Evolutionary conservation across 75 land plant species (phyloP).

Genomic region (Larix kaempferi): DNA sequence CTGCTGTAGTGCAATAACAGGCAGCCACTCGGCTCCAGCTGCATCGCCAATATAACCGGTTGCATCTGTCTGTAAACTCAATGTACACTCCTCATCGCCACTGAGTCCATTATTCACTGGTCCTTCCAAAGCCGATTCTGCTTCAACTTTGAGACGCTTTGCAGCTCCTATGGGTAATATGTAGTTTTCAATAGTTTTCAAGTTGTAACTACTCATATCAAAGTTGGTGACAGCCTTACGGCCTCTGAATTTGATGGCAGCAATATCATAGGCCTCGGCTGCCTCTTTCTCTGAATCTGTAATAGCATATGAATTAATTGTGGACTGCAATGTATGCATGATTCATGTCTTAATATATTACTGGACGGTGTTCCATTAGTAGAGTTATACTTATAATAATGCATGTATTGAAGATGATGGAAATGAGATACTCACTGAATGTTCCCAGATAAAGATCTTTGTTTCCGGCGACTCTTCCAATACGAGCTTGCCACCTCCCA

Average conservation of each 20-base stretch:
- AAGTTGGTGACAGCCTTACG: slow-evolving; percentile 53
- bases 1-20: background rate
- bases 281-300: slow-evolving; percentile 56
- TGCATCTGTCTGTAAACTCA: background rate
- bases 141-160: slow-evolving; percentile 1
- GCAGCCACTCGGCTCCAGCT: background rate
- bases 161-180: slow-evolving; percentile 9
- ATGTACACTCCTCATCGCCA: background rate
- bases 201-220: slow-evolving; percentile 41
- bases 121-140: slow-evolving; percentile 1
- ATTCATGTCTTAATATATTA: no score
- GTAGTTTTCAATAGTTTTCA: slow-evolving; percentile 21
- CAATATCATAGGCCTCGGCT: slow-evolving; percentile 58
- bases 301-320: no score
- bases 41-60: background rate
- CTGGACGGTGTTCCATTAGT: no score
- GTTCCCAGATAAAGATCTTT: slow-evolving; percentile 64
- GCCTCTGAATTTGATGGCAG: slow-evolving; percentile 51
- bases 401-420: no score
- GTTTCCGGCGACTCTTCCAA: slow-evolving; percentile 59
- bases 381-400: no score
- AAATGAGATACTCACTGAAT: slow-evolving; percentile 47
- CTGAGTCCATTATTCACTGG: background rate
- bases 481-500: slow-evolving; percentile 64
- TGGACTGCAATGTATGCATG: no score